These are phyloP conservation scores for Mucor irregularis DNA, from an alignment of 371 early-diverging fungal genomes.

Conservation along the genomic window DNA sequence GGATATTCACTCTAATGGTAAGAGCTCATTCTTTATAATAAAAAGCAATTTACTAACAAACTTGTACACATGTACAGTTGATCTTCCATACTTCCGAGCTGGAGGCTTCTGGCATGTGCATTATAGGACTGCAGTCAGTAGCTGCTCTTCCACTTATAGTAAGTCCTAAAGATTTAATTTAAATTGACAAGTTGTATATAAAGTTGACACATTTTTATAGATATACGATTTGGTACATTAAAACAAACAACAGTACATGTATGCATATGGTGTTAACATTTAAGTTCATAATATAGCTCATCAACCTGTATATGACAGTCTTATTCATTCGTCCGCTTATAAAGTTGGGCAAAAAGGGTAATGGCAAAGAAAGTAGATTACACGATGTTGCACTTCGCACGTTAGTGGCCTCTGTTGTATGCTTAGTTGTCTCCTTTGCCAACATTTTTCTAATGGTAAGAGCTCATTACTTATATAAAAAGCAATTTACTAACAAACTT, in stretches of 20 bases:
- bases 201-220: constrained; percentile 5
- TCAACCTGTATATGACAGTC: constrained; percentile 50
- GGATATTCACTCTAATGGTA: constrained; percentile 50
- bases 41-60: background rate
- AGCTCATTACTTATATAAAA: background rate
- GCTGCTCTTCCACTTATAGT: constrained; percentile 53
- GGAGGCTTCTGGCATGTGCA: constrained; percentile 39
- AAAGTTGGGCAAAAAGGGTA: constrained; percentile 6
- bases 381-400: constrained; percentile 50
- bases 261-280: background rate
- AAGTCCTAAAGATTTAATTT: too few relatives aligned
- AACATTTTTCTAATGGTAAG: background rate
- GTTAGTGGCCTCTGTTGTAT: constrained; percentile 47
- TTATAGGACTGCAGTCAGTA: constrained; percentile 46
- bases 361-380: constrained; percentile 41
- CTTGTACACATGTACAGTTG: constrained; percentile 22
- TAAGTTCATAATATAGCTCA: constrained; percentile 16
- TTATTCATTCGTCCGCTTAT: constrained; percentile 49
- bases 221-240: constrained; percentile 46
- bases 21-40: background rate
- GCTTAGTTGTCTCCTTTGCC: constrained; percentile 49
- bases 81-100: constrained; percentile 42
- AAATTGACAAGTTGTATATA: background rate
- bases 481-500: background rate
- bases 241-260: background rate